Conservation (phyloP, 495 filamentous ascomycete species). For the Penicillium bialowiezense region DNA sequence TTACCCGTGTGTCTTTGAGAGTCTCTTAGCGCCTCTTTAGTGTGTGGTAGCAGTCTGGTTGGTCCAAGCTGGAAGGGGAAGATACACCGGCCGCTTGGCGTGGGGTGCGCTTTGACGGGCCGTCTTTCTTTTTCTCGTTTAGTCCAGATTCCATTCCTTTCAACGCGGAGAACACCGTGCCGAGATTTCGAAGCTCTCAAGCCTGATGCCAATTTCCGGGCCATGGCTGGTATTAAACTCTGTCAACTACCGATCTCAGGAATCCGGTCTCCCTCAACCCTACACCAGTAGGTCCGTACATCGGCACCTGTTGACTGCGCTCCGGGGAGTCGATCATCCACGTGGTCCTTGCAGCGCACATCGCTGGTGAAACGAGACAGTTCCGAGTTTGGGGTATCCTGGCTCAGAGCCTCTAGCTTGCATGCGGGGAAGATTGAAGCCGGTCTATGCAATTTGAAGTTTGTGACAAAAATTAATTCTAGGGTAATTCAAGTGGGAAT, state of each 20-base stretch:
- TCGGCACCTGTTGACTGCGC: background rate
- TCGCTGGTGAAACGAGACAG: background rate
- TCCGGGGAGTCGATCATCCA: background rate
- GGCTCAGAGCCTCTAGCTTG: no score
- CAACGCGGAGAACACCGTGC: background rate
- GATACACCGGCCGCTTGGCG: constrained; percentile 4
- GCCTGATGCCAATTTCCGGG: no score
- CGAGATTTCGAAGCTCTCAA: background rate
- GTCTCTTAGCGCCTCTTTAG: no score
- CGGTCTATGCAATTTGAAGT: no score
- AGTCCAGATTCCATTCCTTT: no score
- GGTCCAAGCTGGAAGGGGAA: background rate
- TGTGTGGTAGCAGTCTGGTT: no score
- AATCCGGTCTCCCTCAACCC: background rate
- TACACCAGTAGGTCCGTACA: background rate
- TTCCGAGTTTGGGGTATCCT: no score
- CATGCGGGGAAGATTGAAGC: no score
- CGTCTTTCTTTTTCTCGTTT: no score
- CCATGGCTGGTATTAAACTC: background rate
- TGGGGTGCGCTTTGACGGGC: constrained; percentile 5
- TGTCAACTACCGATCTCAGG: constrained; percentile 1
- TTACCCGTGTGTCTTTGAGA: background rate
- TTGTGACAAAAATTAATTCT: no score
- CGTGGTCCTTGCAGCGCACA: background rate
- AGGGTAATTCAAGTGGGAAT: no score